Evolutionary conservation across 1,139 yeast species (phyloP), one percentile per base, ranked within the genome.

Genomic region (Blastobotrys elegans): DNA sequence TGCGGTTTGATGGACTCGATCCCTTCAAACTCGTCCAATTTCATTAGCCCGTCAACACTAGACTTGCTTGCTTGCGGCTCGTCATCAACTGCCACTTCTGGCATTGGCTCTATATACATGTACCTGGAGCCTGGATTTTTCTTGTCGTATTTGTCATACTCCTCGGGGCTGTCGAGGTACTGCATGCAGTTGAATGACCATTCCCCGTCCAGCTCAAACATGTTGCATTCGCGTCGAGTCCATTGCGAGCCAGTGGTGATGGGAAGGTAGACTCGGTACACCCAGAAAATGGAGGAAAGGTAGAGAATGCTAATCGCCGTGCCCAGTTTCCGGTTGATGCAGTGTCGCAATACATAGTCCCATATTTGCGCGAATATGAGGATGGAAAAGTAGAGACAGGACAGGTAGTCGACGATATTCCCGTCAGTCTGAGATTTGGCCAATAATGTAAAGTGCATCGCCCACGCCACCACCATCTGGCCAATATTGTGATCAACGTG

Each of bases 131-230:
- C 46, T 20, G 26, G 24, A 31, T 48, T 44, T 11, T 44, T 35
- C 3, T 26, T 16, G 31, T 56, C 59, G 37, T 55, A 56, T 7
- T 24, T 39, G n/a, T 22, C 24, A 33, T 49, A 49, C 36, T 44
- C 44, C 4, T 44, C 48, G 1, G 33, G 18, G 7, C 47, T 47
- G 0, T 30, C 47, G 4, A 56, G 42, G 38, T 56, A 53, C 20
- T 51, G 46, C 13, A 48, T 41, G 49, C 64, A 58, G 31, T 57
- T 53, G 27, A 66, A 53, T 41, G 64, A 65, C 53, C 66, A 55
- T 11, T 54, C 48, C 17, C 55, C 58, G 1, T 44, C 43, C 6
- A 57, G 49, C 30, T 59, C 57, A 22, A 53, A 50, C 6, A 57
- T 57, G 11, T 53, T 46, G 39, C 68, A 65, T 24, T 46, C 47